Base-by-base conservation (phyloP, 208 protist species). In the Trypanosoma boissoni region DNA sequence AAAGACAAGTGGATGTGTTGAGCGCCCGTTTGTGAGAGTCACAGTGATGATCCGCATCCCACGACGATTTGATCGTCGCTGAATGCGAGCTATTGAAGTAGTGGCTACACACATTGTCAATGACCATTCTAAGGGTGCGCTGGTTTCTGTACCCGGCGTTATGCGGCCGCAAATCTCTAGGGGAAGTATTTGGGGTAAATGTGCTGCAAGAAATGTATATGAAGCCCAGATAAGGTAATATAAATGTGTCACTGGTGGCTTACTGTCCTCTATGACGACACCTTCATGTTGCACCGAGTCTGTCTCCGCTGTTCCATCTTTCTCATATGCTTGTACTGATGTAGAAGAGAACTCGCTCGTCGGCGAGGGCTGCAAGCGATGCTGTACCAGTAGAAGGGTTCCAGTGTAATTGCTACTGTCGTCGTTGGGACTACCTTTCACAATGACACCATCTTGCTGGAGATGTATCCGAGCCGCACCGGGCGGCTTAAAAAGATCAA, bases 141-240 rank as follows among this genome's bases (percentile, higher is more conserved):
- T n/a, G 14, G 3, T 44, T 21, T 23, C 2, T 8, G 0, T n/a
- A 4, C 6, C 41, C 18, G 2, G 29, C 3, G 21, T 36, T 24
- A 43, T 1, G 21, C 36, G 48, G 26, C 6, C 16, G 6, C 26
- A 32, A 18, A 56, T 14, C 9, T 6, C 44, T 20, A 27, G 31
- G 14, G 29, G 37, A 1, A 52, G 28, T 10, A 61, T 10, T 3
- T 36, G 1, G 12, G 52, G 51, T 36, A 51, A 43, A 0, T 54
- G 7, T n/a, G 14, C 24, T 9, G 29, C 31, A 53, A 73, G 41
- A 65, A 61, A 73, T 4, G 59, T 61, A 29, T 64, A 53, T 7
- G 67, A 59, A 7, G 31, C 44, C 67, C 67, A 73, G 0, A 73
- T 18, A 18, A 73, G 20, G 39, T 53, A 73, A 49, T 45, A 39